Conservation (phyloP, 2,329 filamentous ascomycete genomes). For the Penicillium sp. region DNA sequence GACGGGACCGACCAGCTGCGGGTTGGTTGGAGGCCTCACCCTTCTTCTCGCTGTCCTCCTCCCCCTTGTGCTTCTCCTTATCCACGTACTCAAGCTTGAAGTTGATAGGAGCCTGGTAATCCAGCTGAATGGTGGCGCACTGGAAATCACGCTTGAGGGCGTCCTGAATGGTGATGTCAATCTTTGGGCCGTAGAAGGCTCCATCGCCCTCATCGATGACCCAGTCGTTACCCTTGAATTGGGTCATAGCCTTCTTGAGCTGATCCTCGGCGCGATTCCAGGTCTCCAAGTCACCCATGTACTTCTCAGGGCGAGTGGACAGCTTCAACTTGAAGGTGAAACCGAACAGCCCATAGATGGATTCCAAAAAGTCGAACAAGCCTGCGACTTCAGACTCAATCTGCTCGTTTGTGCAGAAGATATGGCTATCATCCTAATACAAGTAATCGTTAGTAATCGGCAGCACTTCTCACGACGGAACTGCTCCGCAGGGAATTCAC, state of each 20-base stretch:
- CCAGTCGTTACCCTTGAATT: conserved; percentile 79
- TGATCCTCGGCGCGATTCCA: conserved; percentile 89
- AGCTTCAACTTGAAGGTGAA: conserved; percentile 94
- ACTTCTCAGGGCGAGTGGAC: conserved; percentile 88
- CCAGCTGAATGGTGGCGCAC: conserved; percentile 92
- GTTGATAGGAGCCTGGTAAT: conserved; percentile 83
- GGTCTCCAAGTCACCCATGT: conserved; percentile 80
- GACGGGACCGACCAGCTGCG: conserved; percentile 53
- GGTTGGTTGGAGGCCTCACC: conserved; percentile 45
- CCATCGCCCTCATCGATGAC: conserved; percentile 92
- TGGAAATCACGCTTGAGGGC: conserved; percentile 83
- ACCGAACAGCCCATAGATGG: conserved; percentile 81
- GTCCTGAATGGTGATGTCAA: conserved; percentile 93
- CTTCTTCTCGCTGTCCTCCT: conserved; percentile 37
- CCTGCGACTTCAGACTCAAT: conserved; percentile 76
- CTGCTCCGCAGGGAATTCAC: background rate
- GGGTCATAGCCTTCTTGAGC: conserved; percentile 77
- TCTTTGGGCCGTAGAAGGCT: conserved; percentile 98
- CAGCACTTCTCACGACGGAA: conserved; percentile 3
- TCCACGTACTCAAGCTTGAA: conserved; percentile 89
- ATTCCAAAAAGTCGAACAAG: conserved; percentile 84
- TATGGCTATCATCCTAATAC: conserved; percentile 88
- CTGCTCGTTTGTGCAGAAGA: conserved; percentile 86
- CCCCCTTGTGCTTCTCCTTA: conserved; percentile 60
- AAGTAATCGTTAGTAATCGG: conserved; percentile 17